Evolutionary conservation across 208 protist genomes (phyloP), one percentile per base, ranked within the genome.

Genomic region (Leishmania tropica): DNA sequence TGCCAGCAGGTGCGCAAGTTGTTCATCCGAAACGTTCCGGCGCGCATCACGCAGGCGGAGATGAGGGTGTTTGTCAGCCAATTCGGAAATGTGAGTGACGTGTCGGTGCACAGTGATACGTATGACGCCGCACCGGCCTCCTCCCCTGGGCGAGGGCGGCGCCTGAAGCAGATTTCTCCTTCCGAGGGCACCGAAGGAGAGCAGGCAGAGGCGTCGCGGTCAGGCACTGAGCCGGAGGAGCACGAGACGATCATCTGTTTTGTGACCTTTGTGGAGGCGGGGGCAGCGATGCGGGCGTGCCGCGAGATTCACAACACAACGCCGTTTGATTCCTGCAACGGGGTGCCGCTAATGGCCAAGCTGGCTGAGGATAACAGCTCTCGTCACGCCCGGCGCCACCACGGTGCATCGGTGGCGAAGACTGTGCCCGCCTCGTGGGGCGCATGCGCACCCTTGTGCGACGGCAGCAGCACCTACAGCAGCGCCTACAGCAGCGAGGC

Each of bases 1-100:
- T 85, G 88, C 21, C 81, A 73, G 51, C 64, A 85, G 68, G 92
- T 88, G 13, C 83, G 83, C n/a, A 97, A 97, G 80, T 76, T 97
- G 6, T 97, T 97, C 75, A 81, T 97, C 11, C 90, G 93, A 51
- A 97, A 97, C 74, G 89, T 97, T 35, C 93, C 93, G 13, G 58
- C 83, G 17, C 81, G 87, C 31, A 84, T 96, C 2, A 88, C 81
- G 6, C 60, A 77, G 2, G 80, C 54, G 13, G 83, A 86, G 35
- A 79, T 96, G 79, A 70, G 67, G 24, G 45, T 48, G 5, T 75
- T 93, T 47, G 87, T 94, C 45, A 76, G 51, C 10, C 35, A 31
- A 19, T 94, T 87, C 75, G 93, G 93, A 31, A 80, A 84, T 10
- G 86, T 97, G 13, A 72, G 77, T 2, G 78, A 83, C 15, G 83